Evolutionary conservation across 2,329 filamentous ascomycete species (phyloP), one percentile per base, ranked within the genome.

Genomic region (Fusarium sp.): DNA sequence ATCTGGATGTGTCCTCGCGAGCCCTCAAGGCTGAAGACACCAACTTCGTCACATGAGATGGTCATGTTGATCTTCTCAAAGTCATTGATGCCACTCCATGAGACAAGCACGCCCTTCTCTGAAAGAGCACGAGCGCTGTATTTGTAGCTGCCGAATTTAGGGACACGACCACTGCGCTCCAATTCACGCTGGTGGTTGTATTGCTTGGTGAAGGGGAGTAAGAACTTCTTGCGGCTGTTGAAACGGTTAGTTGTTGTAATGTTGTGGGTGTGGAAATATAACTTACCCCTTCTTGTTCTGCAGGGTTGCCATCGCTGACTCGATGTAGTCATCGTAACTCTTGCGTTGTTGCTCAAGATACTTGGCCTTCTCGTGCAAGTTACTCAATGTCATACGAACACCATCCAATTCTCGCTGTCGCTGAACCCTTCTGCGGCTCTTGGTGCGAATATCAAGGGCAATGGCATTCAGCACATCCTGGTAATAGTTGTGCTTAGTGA

Each of bases 381-480:
- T 93, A 45, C 85, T 81, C 18, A 96, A 84, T 2, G 93, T 96
- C 61, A 92, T 84, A 29, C 91, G 87, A 24, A 95, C 93, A 46
- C 91, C 91, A 74, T 99, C 96, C 41, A 98, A 81, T 80, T 99
- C 96, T 49, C 93, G 91, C 77, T 97, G 92, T 62, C 96, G 89
- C 80, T 99, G 95, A 46, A 99, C 91, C 61, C 96, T 88, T 61
- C 97, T 90, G 41, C 94, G 91, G 81, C 97, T 97, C 86, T 99
- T 99, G 65, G 94, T 97, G 47, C 97, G 92, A 78, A 99, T 99
- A 77, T 99, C 96, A 60, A 97, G 88, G 4, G 96, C 96, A 75
- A 99, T 98, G 68, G 94, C 94, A 77, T 99, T 99, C 71, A 99
- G 88, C n/a, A 99, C 88, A 77, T 99, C 96, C 81, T 99, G 96